phyloP scores from a whole-genome alignment of 176 grass and related monocot species.

The Themeda triandra region DNA sequence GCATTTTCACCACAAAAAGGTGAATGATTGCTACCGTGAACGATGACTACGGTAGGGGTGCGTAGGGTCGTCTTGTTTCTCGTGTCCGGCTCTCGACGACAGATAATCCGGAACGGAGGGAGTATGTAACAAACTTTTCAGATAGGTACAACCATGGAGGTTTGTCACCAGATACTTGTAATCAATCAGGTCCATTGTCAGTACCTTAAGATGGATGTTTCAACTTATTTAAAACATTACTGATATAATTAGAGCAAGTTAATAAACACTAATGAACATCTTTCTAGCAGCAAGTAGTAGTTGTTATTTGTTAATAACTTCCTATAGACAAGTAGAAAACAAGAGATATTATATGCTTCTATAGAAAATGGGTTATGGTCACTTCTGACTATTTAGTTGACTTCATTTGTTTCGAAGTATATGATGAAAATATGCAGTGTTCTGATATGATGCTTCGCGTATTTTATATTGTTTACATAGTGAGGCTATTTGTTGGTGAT shows the following conservation, averaged over 20 bases:
- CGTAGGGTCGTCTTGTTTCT: too few relatives aligned
- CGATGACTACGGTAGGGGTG: too few relatives aligned
- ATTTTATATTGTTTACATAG: neutral
- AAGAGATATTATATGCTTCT: neutral
- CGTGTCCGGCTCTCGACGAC: too few relatives aligned
- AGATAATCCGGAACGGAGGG: too few relatives aligned
- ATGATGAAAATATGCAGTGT: neutral
- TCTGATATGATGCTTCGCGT: neutral
- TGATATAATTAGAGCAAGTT: neutral
- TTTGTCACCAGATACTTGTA: neutral
- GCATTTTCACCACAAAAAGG: too few relatives aligned
- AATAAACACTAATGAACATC: neutral
- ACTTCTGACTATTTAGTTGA: neutral
- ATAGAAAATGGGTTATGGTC: neutral
- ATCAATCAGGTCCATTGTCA: neutral
- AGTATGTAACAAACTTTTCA: neutral
- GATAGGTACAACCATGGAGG: neutral
- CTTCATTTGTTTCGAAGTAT: slow-evolving; percentile 26
- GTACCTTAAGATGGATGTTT: neutral
- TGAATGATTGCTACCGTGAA: too few relatives aligned
- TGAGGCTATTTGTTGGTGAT: neutral
- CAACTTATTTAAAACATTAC: neutral
- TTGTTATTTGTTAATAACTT: neutral
- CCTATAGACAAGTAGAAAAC: neutral
- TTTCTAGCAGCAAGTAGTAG: neutral